Evolutionary conservation across 345 rosid species (phyloP), one percentile per base, ranked within the genome.

Genomic region (Zanthoxylum bungeanum): DNA sequence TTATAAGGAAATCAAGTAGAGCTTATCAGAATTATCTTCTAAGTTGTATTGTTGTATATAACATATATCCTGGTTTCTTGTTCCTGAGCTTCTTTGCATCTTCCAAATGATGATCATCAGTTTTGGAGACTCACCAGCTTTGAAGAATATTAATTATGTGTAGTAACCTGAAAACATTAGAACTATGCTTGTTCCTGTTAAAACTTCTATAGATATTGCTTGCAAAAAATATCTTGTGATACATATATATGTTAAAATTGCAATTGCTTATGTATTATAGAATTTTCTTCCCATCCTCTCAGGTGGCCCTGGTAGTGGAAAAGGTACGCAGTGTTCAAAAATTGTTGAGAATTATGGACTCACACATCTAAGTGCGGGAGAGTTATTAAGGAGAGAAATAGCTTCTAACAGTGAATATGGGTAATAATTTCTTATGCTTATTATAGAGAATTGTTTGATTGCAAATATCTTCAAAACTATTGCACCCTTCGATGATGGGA

Each of bases 291-390:
- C 55, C 52, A 53, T 12, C 57, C 49, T 64, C 59, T 47, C 56
- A 88, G 92, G 95, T 73, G 95, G 95, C 64, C 91, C 92, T 67
- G 95, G 96, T 58, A 89, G 97, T 81, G 96, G 96, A 46, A 93
- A 91, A 83, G 98, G 98, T 36, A 91, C 97, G 7, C 98, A 89
- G 25, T 88, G 97, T 73, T 82, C 78, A 31, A 89, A 80, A 70
- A 87, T 93, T 58, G 92, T 81, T 5, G 86, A 91, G 70, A 82
- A 85, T 52, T 91, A 86, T 81, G 93, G 96, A 24, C 80, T 76
- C 66, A 76, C 39, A 25, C 97, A 89, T 86, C 72, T 93, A 24
- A 88, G 94, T 77, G 96, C 93, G 10, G 96, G 97, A 52, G 98
- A 88, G 50, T 77, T 90, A 72, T 86, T 90, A 64, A 80, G 93